These are phyloP conservation scores for Ceratobasidium sp. DNA, from an alignment of 1,284 basidiomycete species.

Conservation along the genomic window DNA sequence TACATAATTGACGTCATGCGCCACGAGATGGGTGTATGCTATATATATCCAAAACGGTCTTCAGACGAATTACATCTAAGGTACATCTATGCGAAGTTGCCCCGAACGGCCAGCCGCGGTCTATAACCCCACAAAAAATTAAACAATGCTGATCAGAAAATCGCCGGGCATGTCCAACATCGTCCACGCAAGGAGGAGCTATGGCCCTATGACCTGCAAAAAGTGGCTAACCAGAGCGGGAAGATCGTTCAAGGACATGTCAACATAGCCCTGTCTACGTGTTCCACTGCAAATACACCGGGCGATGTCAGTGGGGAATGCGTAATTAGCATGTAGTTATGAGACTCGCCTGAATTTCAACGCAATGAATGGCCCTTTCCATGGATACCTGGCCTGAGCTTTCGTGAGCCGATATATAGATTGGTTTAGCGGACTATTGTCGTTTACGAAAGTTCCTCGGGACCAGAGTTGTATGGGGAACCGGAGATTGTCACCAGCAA, in stretches of 20 bases:
- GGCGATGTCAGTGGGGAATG: not conserved
- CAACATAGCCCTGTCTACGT: constrained; percentile 63
- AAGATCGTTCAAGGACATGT: constrained; percentile 79
- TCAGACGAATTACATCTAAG: constrained; percentile 25
- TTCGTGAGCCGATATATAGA: constrained; percentile 35
- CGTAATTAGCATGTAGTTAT: not conserved
- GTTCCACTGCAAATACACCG: constrained; percentile 30
- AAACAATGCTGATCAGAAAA: constrained; percentile 33
- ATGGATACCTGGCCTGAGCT: constrained; percentile 32
- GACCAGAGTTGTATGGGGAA: constrained; percentile 43
- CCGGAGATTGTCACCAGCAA: constrained; percentile 38
- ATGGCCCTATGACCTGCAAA: constrained; percentile 49
- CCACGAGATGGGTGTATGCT: constrained; percentile 17
- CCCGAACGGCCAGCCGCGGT: constrained; percentile 21
- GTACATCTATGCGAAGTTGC: constrained; percentile 39
- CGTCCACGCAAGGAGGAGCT: constrained; percentile 5
- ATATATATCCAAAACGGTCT: not conserved
- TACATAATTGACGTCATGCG: constrained; percentile 5
- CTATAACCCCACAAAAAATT: constrained; percentile 17
- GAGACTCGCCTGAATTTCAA: constrained; percentile 62
- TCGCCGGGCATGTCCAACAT: constrained; percentile 21
- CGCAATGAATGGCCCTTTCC: constrained; percentile 54
- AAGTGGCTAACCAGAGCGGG: constrained; percentile 84
- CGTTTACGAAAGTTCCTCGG: constrained; percentile 39
- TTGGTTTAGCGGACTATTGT: constrained; percentile 37